Evolutionary conservation across 768 basidiomycete species (phyloP), one percentile per base, ranked within the genome.

Genomic region (Agaricus subrufescens): DNA sequence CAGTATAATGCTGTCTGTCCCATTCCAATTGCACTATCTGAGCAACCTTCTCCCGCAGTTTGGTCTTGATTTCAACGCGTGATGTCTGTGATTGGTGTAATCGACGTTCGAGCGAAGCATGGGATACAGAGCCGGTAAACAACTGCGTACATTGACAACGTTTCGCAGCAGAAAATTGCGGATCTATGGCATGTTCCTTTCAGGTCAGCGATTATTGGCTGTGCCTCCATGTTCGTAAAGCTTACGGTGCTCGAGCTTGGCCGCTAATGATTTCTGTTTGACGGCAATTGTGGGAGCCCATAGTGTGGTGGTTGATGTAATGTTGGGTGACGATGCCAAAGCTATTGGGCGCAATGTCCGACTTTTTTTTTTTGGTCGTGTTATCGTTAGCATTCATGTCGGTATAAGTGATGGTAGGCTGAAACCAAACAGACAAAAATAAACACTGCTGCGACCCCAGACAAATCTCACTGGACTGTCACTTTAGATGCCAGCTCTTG

Each of bases 1-100:
- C 87, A 0, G 84, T 73, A 49, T 90, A 75, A 73, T 77, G 89
- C 15, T 86, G 72, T 38, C 89, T 72, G 63, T 92, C 90, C 15
- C 79, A 72, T 62, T 91, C 87, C 10, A 93, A 74, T 44, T 82
- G 71, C 42, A 88, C 87, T 27, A 91, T 77, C 25, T 71, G 66
- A 1, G 75, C 60, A 2, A 89, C 85, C 64, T 80, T 82, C 67
- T 91, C 85, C 31, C 84, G 75, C 3, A 91, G 71, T 65, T 84
- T 85, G 11, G 78, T 76, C 66, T 91, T 87, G 38, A 89, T 70
- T 38, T 89, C 86, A 23, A 80, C 68, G 59, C 83, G 84, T 6
- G 80, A 73, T 0, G 84, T 78, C 58, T 89, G 83, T 0, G 82
- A 75, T 2, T 84, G 72, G 8, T 83, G 70, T 1, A 91, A 76